Percentiles rank a stretch among this genome's conserved stretches.
These are phyloP conservation scores for Aspergillus melleus DNA, from an alignment of 2,329 filamentous ascomycete species.

Conservation along the genomic window DNA sequence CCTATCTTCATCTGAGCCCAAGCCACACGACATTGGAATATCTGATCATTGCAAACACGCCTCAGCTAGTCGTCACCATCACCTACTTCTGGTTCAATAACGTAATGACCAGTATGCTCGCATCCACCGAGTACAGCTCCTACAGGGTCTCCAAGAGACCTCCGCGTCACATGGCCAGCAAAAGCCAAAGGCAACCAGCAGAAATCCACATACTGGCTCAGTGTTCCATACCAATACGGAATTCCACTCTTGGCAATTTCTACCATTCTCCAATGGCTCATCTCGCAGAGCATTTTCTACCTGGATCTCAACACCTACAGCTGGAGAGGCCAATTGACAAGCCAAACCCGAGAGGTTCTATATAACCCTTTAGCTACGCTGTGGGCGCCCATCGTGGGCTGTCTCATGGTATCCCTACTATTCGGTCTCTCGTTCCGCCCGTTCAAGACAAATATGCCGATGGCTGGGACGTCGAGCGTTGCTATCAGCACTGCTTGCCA, in stretches of 20 bases:
- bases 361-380: neutral
- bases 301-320: neutral
- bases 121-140: neutral
- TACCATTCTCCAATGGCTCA: neutral
- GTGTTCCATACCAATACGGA: neutral
- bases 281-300: neutral
- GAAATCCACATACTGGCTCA: neutral
- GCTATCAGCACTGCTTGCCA: slow-evolving; percentile 2
- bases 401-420: neutral
- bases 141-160: neutral
- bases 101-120: neutral
- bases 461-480: neutral
- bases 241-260: neutral
- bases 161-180: neutral
- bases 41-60: neutral
- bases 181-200: neutral
- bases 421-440: neutral
- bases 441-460: neutral
- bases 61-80: neutral
- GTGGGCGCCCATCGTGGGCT: neutral
- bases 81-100: neutral
- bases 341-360: neutral
- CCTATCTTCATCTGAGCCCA: neutral
- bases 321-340: neutral
- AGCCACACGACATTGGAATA: too few relatives aligned